Conservation (phyloP, 1,284 basidiomycete genomes). For the Fomitopsis betulina region DNA sequence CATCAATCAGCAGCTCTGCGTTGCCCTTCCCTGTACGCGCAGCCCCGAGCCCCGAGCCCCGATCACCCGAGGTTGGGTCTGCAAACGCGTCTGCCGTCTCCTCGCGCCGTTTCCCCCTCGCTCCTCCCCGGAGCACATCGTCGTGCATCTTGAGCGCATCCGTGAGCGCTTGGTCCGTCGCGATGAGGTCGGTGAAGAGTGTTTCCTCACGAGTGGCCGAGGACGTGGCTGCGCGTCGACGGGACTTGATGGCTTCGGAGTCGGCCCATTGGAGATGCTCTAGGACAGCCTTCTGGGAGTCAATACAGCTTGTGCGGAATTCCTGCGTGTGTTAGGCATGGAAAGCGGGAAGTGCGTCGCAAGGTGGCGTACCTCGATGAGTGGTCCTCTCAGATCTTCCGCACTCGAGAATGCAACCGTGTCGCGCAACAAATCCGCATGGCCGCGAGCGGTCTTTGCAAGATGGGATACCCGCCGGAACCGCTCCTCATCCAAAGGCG, state of each 20-base stretch:
- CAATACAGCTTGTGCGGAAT: conserved; percentile 61
- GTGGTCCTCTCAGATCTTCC: conserved; percentile 53
- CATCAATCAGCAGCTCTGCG: conserved; percentile 60
- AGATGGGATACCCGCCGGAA: conserved; percentile 71
- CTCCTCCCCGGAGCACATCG: conserved; percentile 41
- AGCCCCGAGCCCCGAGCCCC: conserved; percentile 67
- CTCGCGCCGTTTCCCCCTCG: not conserved
- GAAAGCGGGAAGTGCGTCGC: not conserved
- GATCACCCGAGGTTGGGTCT: conserved; percentile 34
- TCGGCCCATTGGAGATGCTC: conserved; percentile 77
- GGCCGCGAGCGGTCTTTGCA: conserved; percentile 68
- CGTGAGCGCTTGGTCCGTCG: conserved; percentile 48
- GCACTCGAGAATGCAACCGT: conserved; percentile 60
- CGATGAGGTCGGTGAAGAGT: conserved; percentile 58
- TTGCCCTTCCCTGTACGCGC: conserved; percentile 72
- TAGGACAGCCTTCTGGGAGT: conserved; percentile 64
- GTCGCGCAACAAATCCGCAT: conserved; percentile 63
- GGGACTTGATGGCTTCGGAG: conserved; percentile 57
- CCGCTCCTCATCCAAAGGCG: conserved; percentile 58
- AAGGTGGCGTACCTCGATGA: conserved; percentile 42
- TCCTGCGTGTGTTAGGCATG: conserved; percentile 39
- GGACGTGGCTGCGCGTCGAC: conserved; percentile 9
- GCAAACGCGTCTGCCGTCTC: not conserved
- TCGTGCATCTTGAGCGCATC: conserved; percentile 46
- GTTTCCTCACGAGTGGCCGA: conserved; percentile 46